Conservation (phyloP, 2,329 filamentous ascomycete genomes). For the Botrytis paeoniae region DNA sequence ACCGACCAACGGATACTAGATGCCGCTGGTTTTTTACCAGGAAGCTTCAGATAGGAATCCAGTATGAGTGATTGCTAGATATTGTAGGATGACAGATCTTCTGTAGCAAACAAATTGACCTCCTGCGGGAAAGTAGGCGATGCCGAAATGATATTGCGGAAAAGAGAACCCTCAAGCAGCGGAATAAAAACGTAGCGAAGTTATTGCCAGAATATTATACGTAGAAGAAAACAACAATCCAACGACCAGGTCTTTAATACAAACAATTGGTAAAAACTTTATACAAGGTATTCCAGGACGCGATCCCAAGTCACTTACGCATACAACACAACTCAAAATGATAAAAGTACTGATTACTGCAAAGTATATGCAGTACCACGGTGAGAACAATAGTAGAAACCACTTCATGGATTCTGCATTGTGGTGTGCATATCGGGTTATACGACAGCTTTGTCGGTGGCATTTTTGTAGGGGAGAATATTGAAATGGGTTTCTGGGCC, state of each 20-base stretch:
- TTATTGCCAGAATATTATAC: neutral
- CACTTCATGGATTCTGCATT: conserved; percentile 8
- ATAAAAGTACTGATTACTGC: conserved; percentile 11
- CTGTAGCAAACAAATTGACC: conserved; percentile 1
- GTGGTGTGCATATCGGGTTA: conserved; percentile 16
- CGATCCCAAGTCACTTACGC: neutral
- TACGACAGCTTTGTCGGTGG: conserved; percentile 15
- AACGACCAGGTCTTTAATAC: neutral
- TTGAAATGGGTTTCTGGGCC: conserved; percentile 9
- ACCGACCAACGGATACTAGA: neutral
- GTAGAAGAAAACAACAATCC: neutral
- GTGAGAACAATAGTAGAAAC: conserved; percentile 10
- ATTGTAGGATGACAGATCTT: neutral
- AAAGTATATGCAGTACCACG: conserved; percentile 9
- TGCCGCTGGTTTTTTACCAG: neutral
- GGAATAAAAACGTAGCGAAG: neutral
- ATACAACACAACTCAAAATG: neutral
- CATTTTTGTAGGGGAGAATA: conserved; percentile 1
- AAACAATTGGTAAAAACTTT: neutral
- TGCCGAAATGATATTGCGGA: neutral
- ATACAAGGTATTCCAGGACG: neutral
- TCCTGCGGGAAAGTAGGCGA: neutral
- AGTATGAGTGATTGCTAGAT: neutral
- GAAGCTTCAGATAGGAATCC: neutral
- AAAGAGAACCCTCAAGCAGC: neutral